Percentiles rank a stretch among this genome's conserved stretches.
phyloP scores from a whole-genome alignment of 2,329 filamentous ascomycete species.

The Colletotrichum liaoningense region DNA sequence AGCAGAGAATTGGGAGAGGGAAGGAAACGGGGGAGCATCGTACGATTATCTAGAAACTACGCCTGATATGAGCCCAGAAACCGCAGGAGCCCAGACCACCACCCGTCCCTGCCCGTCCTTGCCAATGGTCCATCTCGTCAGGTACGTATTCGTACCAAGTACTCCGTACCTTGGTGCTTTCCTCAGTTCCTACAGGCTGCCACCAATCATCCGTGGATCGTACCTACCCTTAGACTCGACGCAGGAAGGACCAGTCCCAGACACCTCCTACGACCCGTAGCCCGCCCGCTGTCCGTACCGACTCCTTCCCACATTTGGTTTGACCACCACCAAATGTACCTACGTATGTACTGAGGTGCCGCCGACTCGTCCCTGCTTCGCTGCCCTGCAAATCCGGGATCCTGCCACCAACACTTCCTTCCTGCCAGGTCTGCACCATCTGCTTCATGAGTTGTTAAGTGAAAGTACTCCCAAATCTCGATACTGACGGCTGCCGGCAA shows the following conservation, averaged over 20 bases:
- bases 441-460: too few species aligned
- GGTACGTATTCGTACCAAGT: not conserved
- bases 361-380: not conserved
- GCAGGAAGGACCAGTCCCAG: too few species aligned
- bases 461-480: too few species aligned
- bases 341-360: not conserved
- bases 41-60: conserved; percentile 37
- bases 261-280: not conserved
- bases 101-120: conserved; percentile 20
- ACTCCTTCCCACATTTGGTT: not conserved
- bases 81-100: conserved; percentile 14
- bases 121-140: not conserved
- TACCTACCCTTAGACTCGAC: too few species aligned
- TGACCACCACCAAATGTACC: not conserved
- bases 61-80: conserved; percentile 33
- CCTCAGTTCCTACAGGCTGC: too few species aligned
- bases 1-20: conserved; percentile 23
- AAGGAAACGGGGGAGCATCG: conserved; percentile 33
- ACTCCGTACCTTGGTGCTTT: too few species aligned
- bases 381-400: not conserved
- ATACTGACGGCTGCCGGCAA: not conserved
- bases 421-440: too few species aligned
- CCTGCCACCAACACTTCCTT: too few species aligned
- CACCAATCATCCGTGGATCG: too few species aligned
- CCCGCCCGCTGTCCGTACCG: not conserved